phyloP scores from a whole-genome alignment of 352 stramenopile genomes.

The Pythium monospermum region DNA sequence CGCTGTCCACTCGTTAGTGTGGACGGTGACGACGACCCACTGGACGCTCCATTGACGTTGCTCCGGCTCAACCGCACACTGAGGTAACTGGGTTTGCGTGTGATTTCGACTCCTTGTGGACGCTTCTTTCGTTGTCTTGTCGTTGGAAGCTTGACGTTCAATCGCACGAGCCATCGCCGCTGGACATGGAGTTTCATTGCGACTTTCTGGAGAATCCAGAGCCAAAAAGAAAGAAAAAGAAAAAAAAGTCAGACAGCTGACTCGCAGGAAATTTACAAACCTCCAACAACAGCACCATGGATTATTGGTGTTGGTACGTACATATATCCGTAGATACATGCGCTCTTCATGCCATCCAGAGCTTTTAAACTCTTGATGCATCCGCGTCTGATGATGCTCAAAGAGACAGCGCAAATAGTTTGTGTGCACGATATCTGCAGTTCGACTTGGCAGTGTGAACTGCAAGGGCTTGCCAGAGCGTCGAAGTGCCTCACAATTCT shows the following conservation, averaged over 20 bases:
- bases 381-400: slow-evolving; percentile 34
- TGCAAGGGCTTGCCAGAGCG: slow-evolving; percentile 31
- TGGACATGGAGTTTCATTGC: slow-evolving; percentile 15
- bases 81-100: slow-evolving; percentile 1
- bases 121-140: slow-evolving; percentile 2
- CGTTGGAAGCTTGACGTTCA: neutral
- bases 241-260: neutral
- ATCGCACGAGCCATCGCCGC: slow-evolving; percentile 12
- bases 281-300: neutral
- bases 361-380: slow-evolving; percentile 36
- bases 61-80: neutral
- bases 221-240: neutral
- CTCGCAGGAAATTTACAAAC: too few relatives aligned
- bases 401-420: slow-evolving; percentile 30
- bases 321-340: slow-evolving; percentile 41
- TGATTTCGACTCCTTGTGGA: neutral
- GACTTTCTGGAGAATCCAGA: slow-evolving; percentile 13
- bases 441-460: slow-evolving; percentile 36
- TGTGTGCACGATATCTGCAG: slow-evolving; percentile 7
- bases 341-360: slow-evolving; percentile 40
- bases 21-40: neutral
- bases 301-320: slow-evolving; percentile 19
- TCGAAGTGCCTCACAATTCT: slow-evolving; percentile 33
- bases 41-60: neutral
- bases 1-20: slow-evolving; percentile 3